These are phyloP conservation scores for Trametes pubescens DNA, from an alignment of 1,284 basidiomycete genomes.

Conservation along the genomic window DNA sequence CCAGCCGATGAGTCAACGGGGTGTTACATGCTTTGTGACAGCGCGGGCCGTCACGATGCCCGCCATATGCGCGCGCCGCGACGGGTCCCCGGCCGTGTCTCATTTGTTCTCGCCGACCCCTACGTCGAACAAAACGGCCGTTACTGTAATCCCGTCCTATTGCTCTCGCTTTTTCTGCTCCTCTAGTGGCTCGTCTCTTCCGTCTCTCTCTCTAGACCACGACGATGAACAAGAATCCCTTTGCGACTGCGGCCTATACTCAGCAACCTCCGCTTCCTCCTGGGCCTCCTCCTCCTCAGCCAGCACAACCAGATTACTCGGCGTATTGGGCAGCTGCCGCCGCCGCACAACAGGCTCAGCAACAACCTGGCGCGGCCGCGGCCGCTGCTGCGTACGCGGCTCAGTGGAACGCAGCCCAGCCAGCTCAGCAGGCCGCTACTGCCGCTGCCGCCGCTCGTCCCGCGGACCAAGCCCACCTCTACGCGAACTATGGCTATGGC, in stretches of 20 bases:
- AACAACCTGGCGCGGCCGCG: constrained; percentile 40
- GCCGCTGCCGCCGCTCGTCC: constrained; percentile 55
- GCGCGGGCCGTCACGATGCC: constrained; percentile 17
- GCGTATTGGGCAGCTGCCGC: constrained; percentile 76
- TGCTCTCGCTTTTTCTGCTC: constrained; percentile 15
- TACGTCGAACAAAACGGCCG: constrained; percentile 23
- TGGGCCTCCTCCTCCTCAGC: constrained; percentile 76
- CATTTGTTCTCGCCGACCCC: constrained; percentile 24
- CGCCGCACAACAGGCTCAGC: constrained; percentile 56
- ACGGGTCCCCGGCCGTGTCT: constrained; percentile 10
- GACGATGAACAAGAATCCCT: constrained; percentile 82
- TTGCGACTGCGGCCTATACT: constrained; percentile 71
- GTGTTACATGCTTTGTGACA: constrained; percentile 19
- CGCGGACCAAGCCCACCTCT: constrained; percentile 78
- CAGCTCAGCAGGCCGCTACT: constrained; percentile 51
- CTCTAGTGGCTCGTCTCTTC: constrained; percentile 16
- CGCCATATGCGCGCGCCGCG: constrained; percentile 1
- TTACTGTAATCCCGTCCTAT: constrained; percentile 34
- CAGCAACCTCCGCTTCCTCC: constrained; percentile 81
- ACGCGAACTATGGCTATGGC: constrained; percentile 87
- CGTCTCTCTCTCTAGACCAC: constrained; percentile 18
- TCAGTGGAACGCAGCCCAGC: constrained; percentile 70
- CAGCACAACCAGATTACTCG: constrained; percentile 74
- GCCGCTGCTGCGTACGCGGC: constrained; percentile 60
- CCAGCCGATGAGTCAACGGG: constrained; percentile 9